Percentiles rank a stretch among this genome's conserved stretches.
Evolutionary conservation across 2,329 filamentous ascomycete species (phyloP).

Genomic region (Claviceps sp.): DNA sequence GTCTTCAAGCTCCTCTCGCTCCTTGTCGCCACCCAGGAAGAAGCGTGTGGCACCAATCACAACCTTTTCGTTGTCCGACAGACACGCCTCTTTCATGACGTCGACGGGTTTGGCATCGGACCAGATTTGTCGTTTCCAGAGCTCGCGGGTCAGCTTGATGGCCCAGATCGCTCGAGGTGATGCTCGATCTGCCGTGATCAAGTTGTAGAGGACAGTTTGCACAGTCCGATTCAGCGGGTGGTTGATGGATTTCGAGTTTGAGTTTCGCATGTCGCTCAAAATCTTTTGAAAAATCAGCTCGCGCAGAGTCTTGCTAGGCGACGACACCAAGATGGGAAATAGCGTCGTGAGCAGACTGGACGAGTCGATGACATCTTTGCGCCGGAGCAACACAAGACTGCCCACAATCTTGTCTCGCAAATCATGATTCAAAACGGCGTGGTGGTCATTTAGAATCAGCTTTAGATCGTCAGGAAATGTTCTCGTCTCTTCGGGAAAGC

Average conservation of each 20-base stretch:
- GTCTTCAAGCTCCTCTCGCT: constrained; percentile 84
- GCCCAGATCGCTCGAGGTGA: constrained; percentile 89
- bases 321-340: constrained; percentile 89
- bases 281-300: constrained; percentile 79
- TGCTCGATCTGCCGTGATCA: constrained; percentile 72
- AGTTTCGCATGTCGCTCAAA: constrained; percentile 73
- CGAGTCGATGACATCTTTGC: constrained; percentile 88
- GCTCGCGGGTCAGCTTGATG: constrained; percentile 83
- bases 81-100: constrained; percentile 87
- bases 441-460: constrained; percentile 66
- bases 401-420: constrained; percentile 89
- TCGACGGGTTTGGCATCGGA: constrained; percentile 90
- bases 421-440: constrained; percentile 69
- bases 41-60: constrained; percentile 78
- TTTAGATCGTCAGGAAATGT: constrained; percentile 72
- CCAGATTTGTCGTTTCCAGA: constrained; percentile 97
- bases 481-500: constrained; percentile 70
- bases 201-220: constrained; percentile 84
- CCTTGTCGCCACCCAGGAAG: constrained; percentile 92
- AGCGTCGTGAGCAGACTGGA: constrained; percentile 71
- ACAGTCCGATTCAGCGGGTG: constrained; percentile 88
- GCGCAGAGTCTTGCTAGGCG: constrained; percentile 79
- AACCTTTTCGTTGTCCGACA: constrained; percentile 89
- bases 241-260: constrained; percentile 78
- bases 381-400: constrained; percentile 71